Evolutionary conservation across 352 stramenopile genomes (phyloP).

Genomic region (Globisporangium spinosum): DNA sequence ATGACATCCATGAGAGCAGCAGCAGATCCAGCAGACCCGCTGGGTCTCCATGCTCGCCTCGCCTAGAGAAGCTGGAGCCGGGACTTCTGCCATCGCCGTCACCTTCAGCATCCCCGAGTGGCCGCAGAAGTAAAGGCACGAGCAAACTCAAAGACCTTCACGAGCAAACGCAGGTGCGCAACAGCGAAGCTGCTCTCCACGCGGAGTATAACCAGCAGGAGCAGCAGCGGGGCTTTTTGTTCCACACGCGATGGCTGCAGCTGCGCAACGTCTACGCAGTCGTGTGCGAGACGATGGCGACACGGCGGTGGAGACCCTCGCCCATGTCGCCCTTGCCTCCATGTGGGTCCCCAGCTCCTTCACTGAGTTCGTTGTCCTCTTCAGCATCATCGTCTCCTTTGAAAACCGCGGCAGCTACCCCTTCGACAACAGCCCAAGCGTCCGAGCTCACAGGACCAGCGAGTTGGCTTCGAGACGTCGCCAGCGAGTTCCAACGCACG

Average conservation of each 20-base stretch:
- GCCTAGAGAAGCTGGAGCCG: slow-evolving; percentile 5
- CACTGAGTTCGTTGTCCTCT: neutral
- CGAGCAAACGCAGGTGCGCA: slow-evolving; percentile 26
- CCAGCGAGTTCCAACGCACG: slow-evolving; percentile 25
- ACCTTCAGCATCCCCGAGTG: neutral
- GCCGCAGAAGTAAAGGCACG: slow-evolving; percentile 3
- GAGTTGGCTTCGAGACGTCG: slow-evolving; percentile 33
- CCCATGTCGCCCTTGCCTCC: neutral
- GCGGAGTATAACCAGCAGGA: slow-evolving; percentile 27
- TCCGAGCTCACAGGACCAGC: neutral
- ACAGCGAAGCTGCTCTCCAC: slow-evolving; percentile 21
- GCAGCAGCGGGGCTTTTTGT: slow-evolving; percentile 31
- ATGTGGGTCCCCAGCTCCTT: neutral
- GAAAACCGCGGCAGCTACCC: neutral
- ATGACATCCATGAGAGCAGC: neutral
- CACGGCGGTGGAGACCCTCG: neutral
- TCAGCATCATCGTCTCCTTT: neutral
- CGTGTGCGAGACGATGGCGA: slow-evolving; percentile 23
- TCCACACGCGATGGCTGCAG: slow-evolving; percentile 39
- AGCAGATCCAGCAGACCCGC: neutral
- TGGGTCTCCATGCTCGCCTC: neutral
- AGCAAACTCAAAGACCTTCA: slow-evolving; percentile 37
- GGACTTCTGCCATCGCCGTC: too few species aligned
- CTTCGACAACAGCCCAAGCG: neutral
- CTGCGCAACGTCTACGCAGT: slow-evolving; percentile 48